These are phyloP conservation scores for Citrus sp. DNA, from an alignment of 345 rosid species.

Conservation along the genomic window DNA sequence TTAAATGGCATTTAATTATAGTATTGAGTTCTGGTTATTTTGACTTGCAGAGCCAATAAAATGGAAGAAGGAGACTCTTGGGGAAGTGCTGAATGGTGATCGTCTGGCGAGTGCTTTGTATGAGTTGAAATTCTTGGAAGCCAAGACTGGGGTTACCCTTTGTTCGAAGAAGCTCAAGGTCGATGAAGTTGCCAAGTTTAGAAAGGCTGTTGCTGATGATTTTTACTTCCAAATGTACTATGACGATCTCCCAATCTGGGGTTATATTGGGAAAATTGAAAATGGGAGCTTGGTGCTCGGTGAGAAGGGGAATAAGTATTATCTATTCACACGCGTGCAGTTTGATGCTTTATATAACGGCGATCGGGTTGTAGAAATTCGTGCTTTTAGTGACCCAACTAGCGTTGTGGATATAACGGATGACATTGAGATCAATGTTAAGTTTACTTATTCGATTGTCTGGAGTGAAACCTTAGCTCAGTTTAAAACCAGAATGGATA, in stretches of 20 bases:
- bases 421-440: slow-evolving; percentile 51
- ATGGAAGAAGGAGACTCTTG: slow-evolving; percentile 57
- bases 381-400: slow-evolving; percentile 61
- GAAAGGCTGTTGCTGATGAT: slow-evolving; percentile 54
- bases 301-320: slow-evolving; percentile 39
- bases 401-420: slow-evolving; percentile 62
- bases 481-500: slow-evolving; percentile 58
- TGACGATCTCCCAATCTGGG: slow-evolving; percentile 92
- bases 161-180: slow-evolving; percentile 48
- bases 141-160: slow-evolving; percentile 30
- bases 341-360: slow-evolving; percentile 66
- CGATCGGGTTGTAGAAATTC: slow-evolving; percentile 49
- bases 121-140: slow-evolving; percentile 52
- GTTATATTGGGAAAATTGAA: slow-evolving; percentile 79
- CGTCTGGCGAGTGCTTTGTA: slow-evolving; percentile 52
- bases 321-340: slow-evolving; percentile 62
- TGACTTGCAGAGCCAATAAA: slow-evolving; percentile 50
- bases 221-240: slow-evolving; percentile 87
- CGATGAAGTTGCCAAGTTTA: slow-evolving; percentile 49
- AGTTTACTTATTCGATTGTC: slow-evolving; percentile 69
- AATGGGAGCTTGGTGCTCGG: slow-evolving; percentile 30
- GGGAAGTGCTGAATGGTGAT: slow-evolving; percentile 86
- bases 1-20: neutral
- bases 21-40: slow-evolving; percentile 8
- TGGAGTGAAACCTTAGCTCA: slow-evolving; percentile 61